These are phyloP conservation scores for Tephrocybe sp. DNA, from an alignment of 768 basidiomycete genomes.

Conservation along the genomic window DNA sequence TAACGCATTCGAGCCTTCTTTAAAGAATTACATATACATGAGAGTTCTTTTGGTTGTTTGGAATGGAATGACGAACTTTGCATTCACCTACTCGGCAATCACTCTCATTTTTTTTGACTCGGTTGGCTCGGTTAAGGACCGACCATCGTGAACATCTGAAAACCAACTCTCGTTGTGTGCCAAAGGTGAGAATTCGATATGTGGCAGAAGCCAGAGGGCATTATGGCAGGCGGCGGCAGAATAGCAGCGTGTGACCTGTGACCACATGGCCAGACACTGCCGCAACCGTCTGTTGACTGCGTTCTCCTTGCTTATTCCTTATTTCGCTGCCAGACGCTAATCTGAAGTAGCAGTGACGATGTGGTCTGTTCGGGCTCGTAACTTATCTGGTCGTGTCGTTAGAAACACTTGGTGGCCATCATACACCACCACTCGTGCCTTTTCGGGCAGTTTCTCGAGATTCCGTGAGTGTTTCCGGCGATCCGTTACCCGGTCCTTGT, in stretches of 20 bases:
- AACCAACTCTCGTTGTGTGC: background rate
- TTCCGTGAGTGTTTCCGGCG: slow-evolving; percentile 18
- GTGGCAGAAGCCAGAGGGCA: background rate
- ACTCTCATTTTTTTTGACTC: too few relatives aligned
- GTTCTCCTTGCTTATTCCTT: background rate
- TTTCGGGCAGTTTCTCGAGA: slow-evolving; percentile 16
- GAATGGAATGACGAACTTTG: too few relatives aligned
- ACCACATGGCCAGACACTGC: slow-evolving; percentile 13
- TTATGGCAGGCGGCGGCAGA: slow-evolving; percentile 1
- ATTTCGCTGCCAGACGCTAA: background rate
- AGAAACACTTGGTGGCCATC: slow-evolving; percentile 6
- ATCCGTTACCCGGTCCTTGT: slow-evolving; percentile 6
- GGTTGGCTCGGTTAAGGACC: too few relatives aligned
- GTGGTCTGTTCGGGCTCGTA: slow-evolving; percentile 15
- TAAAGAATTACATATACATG: too few relatives aligned
- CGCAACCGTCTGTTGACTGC: background rate
- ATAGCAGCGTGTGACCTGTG: background rate
- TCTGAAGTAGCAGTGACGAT: slow-evolving; percentile 11
- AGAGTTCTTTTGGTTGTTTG: too few relatives aligned
- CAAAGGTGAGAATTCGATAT: slow-evolving; percentile 3
- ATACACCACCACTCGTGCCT: slow-evolving; percentile 15
- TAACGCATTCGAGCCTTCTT: too few relatives aligned
- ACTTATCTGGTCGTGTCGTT: slow-evolving; percentile 15
- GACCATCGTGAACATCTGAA: background rate
- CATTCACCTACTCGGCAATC: too few relatives aligned